Conservation (phyloP, 495 filamentous ascomycete genomes). For the Xylaria bambusicola region DNA sequence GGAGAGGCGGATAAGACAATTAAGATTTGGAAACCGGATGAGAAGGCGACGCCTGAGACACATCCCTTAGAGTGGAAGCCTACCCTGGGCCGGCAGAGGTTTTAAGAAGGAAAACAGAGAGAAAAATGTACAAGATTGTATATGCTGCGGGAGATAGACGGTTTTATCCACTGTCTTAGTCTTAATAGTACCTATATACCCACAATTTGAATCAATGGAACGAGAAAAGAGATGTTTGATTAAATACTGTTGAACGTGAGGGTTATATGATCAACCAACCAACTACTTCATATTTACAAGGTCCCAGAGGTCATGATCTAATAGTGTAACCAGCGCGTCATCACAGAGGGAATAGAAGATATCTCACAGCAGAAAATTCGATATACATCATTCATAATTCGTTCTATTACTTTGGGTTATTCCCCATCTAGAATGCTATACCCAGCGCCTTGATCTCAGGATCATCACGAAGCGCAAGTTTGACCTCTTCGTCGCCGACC, state of each 20-base stretch:
- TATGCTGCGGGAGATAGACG: not conserved
- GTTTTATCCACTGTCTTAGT: not conserved
- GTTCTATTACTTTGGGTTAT: constrained; percentile 4
- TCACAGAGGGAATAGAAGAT: too few relatives aligned
- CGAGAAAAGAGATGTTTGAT: not conserved
- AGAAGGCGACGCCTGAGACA: constrained; percentile 83
- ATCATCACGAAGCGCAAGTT: constrained; percentile 84
- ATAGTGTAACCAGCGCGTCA: too few relatives aligned
- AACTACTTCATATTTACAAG: not conserved
- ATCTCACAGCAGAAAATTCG: not conserved
- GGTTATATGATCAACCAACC: not conserved
- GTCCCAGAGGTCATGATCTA: not conserved
- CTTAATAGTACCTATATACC: not conserved
- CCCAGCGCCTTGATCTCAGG: constrained; percentile 76
- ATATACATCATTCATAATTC: not conserved
- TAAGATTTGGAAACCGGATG: constrained; percentile 95
- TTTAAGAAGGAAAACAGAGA: constrained; percentile 18
- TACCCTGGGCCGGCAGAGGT: constrained; percentile 60
- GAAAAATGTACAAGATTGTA: not conserved
- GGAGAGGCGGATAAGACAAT: constrained; percentile 98
- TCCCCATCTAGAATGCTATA: constrained; percentile 38
- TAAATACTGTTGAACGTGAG: not conserved
- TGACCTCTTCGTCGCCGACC: constrained; percentile 87
- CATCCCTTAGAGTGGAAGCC: constrained; percentile 96
- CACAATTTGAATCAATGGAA: not conserved